Percentiles rank a stretch among this genome's conserved stretches.
Evolutionary conservation across 768 basidiomycete genomes (phyloP).

Genomic region (Lentinula lateritia): DNA sequence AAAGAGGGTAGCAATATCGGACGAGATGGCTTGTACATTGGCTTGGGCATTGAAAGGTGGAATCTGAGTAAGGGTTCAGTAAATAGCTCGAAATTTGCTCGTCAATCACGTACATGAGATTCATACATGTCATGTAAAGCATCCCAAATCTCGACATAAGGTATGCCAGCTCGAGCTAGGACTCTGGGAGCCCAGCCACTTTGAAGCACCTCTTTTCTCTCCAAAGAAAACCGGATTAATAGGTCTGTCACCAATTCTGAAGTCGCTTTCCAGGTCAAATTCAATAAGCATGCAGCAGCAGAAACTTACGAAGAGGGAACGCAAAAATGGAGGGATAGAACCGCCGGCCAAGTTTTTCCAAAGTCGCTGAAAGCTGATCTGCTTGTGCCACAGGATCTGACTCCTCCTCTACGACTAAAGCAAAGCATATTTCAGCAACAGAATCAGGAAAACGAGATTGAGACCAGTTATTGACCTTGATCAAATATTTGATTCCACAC

Average conservation of each 20-base stretch:
- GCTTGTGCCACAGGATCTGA: slow-evolving; percentile 49
- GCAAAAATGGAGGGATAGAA: slow-evolving; percentile 91
- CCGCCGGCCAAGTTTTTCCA: slow-evolving; percentile 72
- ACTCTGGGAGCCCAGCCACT: slow-evolving; percentile 81
- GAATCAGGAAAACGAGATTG: background rate
- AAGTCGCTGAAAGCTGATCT: slow-evolving; percentile 56
- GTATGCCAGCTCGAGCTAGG: slow-evolving; percentile 76
- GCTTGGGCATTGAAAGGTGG: slow-evolving; percentile 80
- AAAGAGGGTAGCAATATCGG: slow-evolving; percentile 77
- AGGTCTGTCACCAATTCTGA: slow-evolving; percentile 72
- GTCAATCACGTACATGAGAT: slow-evolving; percentile 58
- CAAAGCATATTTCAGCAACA: background rate
- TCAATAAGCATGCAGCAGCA: background rate
- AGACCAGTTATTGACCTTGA: slow-evolving; percentile 44
- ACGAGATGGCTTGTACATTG: slow-evolving; percentile 74
- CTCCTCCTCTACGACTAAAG: slow-evolving; percentile 48
- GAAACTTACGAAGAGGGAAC: slow-evolving; percentile 77
- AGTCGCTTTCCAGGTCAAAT: background rate
- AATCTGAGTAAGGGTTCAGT: slow-evolving; percentile 35
- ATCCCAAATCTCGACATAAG: slow-evolving; percentile 79
- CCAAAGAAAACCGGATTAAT: slow-evolving; percentile 68
- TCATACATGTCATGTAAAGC: slow-evolving; percentile 83
- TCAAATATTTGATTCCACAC: slow-evolving; percentile 90
- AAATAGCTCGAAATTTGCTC: slow-evolving; percentile 7
- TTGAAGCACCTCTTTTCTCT: slow-evolving; percentile 50